Evolutionary conservation across 768 basidiomycete species (phyloP).

Genomic region (Baorangia bicolor): DNA sequence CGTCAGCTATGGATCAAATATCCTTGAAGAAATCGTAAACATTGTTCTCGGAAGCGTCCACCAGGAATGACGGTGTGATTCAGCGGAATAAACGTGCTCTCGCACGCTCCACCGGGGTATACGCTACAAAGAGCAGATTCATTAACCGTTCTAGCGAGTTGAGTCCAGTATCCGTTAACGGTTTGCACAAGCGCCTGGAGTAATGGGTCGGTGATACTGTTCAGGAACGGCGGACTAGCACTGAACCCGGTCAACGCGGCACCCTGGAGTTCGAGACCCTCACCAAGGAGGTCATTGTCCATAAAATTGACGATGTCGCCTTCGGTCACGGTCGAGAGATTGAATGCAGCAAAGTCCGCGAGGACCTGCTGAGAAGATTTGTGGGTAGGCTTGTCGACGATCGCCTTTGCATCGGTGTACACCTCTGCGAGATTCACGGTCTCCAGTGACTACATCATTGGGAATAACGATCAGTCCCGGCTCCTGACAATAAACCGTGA

Average conservation of each 20-base stretch:
- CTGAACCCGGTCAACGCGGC: slow-evolving; percentile 62
- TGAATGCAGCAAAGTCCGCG: slow-evolving; percentile 54
- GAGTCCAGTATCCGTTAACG: slow-evolving; percentile 83
- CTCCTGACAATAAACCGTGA: too few relatives aligned
- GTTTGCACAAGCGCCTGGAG: slow-evolving; percentile 71
- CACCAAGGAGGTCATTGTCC: slow-evolving; percentile 72
- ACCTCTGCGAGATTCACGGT: slow-evolving; percentile 76
- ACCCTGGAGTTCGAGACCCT: slow-evolving; percentile 79
- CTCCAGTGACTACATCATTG: slow-evolving; percentile 62
- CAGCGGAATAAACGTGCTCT: slow-evolving; percentile 81
- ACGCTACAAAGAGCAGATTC: too few relatives aligned
- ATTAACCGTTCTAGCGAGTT: too few relatives aligned
- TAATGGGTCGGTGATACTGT: slow-evolving; percentile 66
- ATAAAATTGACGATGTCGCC: too few relatives aligned
- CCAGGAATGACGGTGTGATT: slow-evolving; percentile 93
- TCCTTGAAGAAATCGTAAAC: slow-evolving; percentile 51
- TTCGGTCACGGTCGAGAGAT: slow-evolving; percentile 48
- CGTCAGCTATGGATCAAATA: too few relatives aligned
- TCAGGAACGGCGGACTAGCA: too few relatives aligned
- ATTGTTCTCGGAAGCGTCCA: slow-evolving; percentile 80
- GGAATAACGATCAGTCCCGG: too few relatives aligned
- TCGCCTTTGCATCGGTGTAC: slow-evolving; percentile 81
- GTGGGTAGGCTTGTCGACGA: slow-evolving; percentile 86
- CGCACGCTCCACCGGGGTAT: too few relatives aligned
- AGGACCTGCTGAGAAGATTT: slow-evolving; percentile 64